These are phyloP conservation scores for Trametes cingulata DNA, from an alignment of 768 basidiomycete genomes.

Conservation along the genomic window DNA sequence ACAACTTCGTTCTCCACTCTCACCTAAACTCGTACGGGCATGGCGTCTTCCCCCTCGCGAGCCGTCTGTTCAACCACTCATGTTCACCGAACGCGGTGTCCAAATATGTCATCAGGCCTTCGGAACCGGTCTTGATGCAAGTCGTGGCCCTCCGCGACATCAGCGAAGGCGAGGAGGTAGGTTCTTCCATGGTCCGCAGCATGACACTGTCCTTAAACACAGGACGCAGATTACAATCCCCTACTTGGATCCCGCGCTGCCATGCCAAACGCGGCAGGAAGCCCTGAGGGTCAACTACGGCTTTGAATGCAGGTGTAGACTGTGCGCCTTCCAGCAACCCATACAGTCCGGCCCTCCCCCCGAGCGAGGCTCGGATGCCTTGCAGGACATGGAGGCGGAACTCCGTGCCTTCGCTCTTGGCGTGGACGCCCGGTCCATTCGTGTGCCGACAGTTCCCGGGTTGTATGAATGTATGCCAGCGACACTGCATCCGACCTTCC, in stretches of 20 bases:
- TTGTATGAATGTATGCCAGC: slow-evolving; percentile 42
- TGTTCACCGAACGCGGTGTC: slow-evolving; percentile 73
- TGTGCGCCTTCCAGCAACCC: slow-evolving; percentile 49
- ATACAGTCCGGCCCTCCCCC: slow-evolving; percentile 43
- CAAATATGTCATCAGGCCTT: slow-evolving; percentile 51
- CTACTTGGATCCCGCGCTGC: slow-evolving; percentile 77
- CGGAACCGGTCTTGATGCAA: slow-evolving; percentile 53
- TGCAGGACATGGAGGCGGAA: slow-evolving; percentile 17
- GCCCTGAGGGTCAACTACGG: slow-evolving; percentile 65
- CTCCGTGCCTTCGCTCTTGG: slow-evolving; percentile 44
- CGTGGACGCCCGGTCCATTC: slow-evolving; percentile 8
- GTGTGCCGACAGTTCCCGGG: slow-evolving; percentile 3
- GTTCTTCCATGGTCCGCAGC: not conserved
- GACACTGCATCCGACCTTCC: slow-evolving; percentile 45
- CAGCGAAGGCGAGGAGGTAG: slow-evolving; percentile 62
- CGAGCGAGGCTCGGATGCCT: slow-evolving; percentile 22
- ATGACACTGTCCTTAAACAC: not conserved
- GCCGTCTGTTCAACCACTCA: slow-evolving; percentile 82
- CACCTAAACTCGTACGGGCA: slow-evolving; percentile 70
- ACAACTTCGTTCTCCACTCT: slow-evolving; percentile 78
- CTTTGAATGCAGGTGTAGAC: slow-evolving; percentile 62
- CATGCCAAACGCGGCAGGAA: slow-evolving; percentile 54
- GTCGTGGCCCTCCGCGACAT: slow-evolving; percentile 65
- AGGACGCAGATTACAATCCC: slow-evolving; percentile 66
- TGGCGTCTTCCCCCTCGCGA: slow-evolving; percentile 76